Evolutionary conservation across 164 flowering plant species (phyloP).

Genomic region (Taxillus chinensis): DNA sequence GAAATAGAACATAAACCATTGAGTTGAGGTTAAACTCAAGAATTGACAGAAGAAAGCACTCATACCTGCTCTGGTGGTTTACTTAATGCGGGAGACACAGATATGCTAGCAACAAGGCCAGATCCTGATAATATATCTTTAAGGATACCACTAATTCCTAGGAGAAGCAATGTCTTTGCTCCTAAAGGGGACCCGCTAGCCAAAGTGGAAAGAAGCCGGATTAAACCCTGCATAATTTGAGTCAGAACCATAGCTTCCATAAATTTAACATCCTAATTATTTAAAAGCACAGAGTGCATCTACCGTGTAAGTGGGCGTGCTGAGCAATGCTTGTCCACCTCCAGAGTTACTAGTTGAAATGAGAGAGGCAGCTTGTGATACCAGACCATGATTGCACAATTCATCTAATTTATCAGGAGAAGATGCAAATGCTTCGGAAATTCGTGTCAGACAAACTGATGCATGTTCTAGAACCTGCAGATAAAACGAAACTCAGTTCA

Average conservation of each 20-base stretch:
- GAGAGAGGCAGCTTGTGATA: constrained; percentile 83
- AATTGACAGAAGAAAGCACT: constrained; percentile 2
- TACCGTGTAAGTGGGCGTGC: constrained; percentile 93
- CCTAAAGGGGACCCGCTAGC: constrained; percentile 90
- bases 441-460: constrained; percentile 90
- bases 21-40: not conserved
- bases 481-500: not conserved
- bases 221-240: constrained; percentile 63
- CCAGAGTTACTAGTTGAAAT: constrained; percentile 81
- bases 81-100: constrained; percentile 86
- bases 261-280: not conserved
- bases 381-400: constrained; percentile 90
- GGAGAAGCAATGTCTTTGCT: constrained; percentile 80
- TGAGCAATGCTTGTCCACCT: constrained; percentile 92
- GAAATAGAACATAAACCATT: not conserved
- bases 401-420: constrained; percentile 88
- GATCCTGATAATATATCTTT: constrained; percentile 86
- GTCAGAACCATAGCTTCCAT: constrained; percentile 14
- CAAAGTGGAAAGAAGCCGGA: constrained; percentile 87
- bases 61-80: constrained; percentile 95
- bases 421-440: constrained; percentile 91
- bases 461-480: constrained; percentile 92
- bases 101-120: constrained; percentile 57
- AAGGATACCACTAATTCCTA: constrained; percentile 93
- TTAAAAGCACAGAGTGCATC: constrained; percentile 1